These are phyloP conservation scores for Botrytis fragariae DNA, from an alignment of 2,329 filamentous ascomycete genomes.

Conservation along the genomic window DNA sequence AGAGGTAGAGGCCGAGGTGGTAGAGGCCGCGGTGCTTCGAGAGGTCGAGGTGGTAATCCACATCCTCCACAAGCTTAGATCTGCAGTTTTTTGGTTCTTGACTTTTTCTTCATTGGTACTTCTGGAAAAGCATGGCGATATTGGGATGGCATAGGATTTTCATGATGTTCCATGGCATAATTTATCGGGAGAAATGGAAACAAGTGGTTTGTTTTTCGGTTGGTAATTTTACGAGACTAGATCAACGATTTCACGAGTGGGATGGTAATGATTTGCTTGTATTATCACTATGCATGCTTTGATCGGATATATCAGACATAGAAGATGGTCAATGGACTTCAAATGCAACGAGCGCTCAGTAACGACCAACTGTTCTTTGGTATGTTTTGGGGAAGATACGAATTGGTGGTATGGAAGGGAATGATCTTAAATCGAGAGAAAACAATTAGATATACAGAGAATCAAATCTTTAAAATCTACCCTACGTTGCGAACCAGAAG, in stretches of 20 bases:
- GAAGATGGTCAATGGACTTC: background rate
- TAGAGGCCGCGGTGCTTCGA: constrained; percentile 26
- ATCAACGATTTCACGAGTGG: constrained; percentile 5
- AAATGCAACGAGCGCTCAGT: background rate
- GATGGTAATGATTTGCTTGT: constrained; percentile 4
- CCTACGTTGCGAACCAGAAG: background rate
- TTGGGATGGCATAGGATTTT: constrained; percentile 1
- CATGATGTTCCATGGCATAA: background rate
- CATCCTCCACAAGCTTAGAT: constrained; percentile 19
- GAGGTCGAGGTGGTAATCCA: constrained; percentile 30
- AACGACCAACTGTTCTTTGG: background rate
- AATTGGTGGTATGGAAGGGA: background rate
- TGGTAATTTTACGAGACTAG: constrained; percentile 2
- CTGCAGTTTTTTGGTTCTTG: background rate
- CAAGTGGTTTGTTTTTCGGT: background rate
- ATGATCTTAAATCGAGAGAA: background rate
- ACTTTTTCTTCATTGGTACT: constrained; percentile 2
- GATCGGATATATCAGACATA: background rate
- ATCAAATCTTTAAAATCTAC: background rate
- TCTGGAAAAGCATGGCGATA: constrained; percentile 11
- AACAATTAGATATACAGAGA: background rate
- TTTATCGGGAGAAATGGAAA: background rate
- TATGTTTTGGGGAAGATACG: background rate
- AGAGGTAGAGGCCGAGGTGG: constrained; percentile 39
- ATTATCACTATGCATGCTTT: background rate